Percentiles rank a stretch among this genome's conserved stretches.
Conservation (phyloP, 192 early-diverging fungal species). For the Rhizophagus prolifer region DNA sequence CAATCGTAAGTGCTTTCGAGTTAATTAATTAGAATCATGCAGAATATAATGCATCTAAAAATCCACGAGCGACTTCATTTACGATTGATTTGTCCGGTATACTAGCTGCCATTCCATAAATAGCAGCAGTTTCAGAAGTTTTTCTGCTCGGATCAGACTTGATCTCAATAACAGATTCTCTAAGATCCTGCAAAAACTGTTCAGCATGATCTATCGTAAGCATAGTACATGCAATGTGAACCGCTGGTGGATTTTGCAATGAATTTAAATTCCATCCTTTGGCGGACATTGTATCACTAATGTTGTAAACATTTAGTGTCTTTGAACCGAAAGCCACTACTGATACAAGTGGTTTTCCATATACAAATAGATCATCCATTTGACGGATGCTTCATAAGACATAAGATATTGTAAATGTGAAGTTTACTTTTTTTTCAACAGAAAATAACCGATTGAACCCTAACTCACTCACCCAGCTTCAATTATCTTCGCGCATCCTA, state of each 20-base stretch:
- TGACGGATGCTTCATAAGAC: slow-evolving; percentile 40
- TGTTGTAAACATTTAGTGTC: slow-evolving; percentile 78
- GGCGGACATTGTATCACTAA: slow-evolving; percentile 78
- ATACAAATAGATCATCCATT: slow-evolving; percentile 71
- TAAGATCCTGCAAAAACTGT: slow-evolving; percentile 75
- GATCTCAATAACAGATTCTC: slow-evolving; percentile 68
- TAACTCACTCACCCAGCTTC: slow-evolving; percentile 52
- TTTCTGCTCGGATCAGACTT: slow-evolving; percentile 66
- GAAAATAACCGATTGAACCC: no score
- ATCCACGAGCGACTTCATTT: slow-evolving; percentile 82
- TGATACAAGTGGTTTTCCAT: slow-evolving; percentile 78
- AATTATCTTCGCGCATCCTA: slow-evolving; percentile 43
- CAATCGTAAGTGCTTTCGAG: neutral
- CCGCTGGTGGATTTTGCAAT: slow-evolving; percentile 83
- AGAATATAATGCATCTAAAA: slow-evolving; percentile 82
- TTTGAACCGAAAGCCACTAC: slow-evolving; percentile 83
- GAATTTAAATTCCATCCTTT: slow-evolving; percentile 87
- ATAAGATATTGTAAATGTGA: neutral
- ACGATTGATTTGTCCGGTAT: slow-evolving; percentile 86
- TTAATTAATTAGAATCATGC: slow-evolving; percentile 37
- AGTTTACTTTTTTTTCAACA: neutral
- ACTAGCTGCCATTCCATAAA: slow-evolving; percentile 90
- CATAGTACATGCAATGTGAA: slow-evolving; percentile 90
- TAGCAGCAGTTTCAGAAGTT: slow-evolving; percentile 76
- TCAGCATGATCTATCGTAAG: slow-evolving; percentile 70